Evolutionary conservation across 2,329 filamentous ascomycete genomes (phyloP), one percentile per base, ranked within the genome.

Genomic region (Colletotrichum sp.): DNA sequence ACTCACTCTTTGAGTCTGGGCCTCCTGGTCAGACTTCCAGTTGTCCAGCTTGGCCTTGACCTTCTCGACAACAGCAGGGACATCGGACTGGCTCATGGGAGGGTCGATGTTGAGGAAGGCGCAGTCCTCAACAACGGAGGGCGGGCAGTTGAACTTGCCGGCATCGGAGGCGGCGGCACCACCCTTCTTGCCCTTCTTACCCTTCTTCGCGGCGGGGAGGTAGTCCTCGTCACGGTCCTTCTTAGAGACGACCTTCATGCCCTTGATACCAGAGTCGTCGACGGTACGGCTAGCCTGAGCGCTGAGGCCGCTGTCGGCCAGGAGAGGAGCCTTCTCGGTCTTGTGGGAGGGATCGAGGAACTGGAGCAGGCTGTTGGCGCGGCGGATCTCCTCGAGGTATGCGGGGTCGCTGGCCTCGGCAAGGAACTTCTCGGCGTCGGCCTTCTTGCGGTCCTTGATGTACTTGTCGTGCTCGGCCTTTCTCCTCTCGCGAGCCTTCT

Each of bases 71-170:
- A 94, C 92, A 76, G 89, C 89, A 30, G 96, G 93, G 16, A 99
- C 93, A 81, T 98, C 96, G 71, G 93, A 90, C 82, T 95, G 92
- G 86, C 92, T 95, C 90, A 96, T 95, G 36, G 97, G 97, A 69
- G 96, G 95, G 76, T 98, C 94, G 80, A 99, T 92, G 81, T 93
- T 93, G 83, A 99, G 91, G 86, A 94, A 94, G 79, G 92, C 89
- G 79, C 98, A 94, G 86, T 98, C 95, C 86, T 98, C 96, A 65
- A 99, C 95, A 80, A 99, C 93, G 75, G 96, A 95, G 67, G 97
- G 94, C 80, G 95, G 96, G 83, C 97, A 92, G 88, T 93, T 98
- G 91, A 95, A 98, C 77, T 78, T 78, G 74, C 70, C 74, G 29
- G 87, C 84, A 66, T 88, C 82, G 19, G 88, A 84, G 57, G 89